phyloP scores from a whole-genome alignment of 2,329 filamentous ascomycete species.

The Pyrenochaeta sp. region DNA sequence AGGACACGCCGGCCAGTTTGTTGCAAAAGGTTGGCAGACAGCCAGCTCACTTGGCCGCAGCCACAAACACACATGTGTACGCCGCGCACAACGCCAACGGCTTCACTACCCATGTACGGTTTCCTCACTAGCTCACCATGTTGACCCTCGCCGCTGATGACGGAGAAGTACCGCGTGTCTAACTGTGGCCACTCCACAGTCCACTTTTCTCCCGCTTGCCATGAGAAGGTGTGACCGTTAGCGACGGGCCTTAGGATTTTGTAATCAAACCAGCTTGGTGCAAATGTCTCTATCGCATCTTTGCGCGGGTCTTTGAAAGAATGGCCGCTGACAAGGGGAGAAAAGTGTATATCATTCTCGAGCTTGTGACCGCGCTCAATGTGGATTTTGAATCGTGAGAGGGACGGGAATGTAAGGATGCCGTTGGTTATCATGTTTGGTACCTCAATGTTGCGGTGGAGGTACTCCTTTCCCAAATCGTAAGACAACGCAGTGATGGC shows the following conservation, averaged over 20 bases:
- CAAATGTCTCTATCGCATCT: background rate
- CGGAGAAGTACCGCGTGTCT: background rate
- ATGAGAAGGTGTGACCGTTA: background rate
- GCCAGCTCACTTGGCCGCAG: conserved; percentile 7
- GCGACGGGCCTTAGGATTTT: background rate
- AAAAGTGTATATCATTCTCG: background rate
- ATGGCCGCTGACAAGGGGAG: background rate
- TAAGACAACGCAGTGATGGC: conserved; percentile 10
- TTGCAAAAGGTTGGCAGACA: conserved; percentile 3
- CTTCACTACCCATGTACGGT: background rate
- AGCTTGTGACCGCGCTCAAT: background rate
- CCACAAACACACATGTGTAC: conserved; percentile 3
- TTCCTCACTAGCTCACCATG: background rate
- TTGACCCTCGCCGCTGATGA: background rate
- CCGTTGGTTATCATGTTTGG: conserved; percentile 8
- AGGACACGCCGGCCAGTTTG: conserved; percentile 3
- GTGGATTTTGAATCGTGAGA: conserved; percentile 5
- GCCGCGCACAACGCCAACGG: background rate
- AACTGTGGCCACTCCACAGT: conserved; percentile 3
- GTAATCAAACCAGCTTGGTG: conserved; percentile 2
- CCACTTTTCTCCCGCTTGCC: conserved; percentile 9
- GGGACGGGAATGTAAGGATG: conserved; percentile 7
- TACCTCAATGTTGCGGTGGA: background rate
- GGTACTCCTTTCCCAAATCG: background rate
- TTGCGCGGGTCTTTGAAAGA: background rate